Conservation (phyloP, 148 eudicot species). For the Rheum nobile region DNA sequence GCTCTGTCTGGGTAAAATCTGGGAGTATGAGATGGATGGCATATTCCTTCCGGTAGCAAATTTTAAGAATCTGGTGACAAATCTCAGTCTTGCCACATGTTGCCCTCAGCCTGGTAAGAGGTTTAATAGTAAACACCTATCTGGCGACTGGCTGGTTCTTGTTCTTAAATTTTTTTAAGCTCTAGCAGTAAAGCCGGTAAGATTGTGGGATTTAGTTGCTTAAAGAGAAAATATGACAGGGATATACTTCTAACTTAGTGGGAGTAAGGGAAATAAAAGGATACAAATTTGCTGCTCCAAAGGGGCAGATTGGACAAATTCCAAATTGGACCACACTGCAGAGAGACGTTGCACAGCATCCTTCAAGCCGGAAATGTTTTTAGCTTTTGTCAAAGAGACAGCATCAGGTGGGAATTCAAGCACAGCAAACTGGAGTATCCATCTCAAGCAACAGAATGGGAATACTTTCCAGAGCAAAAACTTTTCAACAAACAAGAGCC, state of each 20-base stretch:
- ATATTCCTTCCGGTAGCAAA: background rate
- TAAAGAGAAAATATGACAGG: background rate
- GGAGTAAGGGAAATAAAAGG: slow-evolving; percentile 23
- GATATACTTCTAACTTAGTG: background rate
- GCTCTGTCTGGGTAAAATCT: background rate
- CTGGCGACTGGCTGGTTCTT: too few relatives aligned
- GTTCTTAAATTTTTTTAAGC: background rate
- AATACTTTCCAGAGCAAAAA: slow-evolving; percentile 82
- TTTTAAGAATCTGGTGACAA: background rate
- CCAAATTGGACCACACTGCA: slow-evolving; percentile 67
- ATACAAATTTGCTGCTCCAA: slow-evolving; percentile 92
- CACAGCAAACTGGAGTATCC: slow-evolving; percentile 93
- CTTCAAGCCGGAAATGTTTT: slow-evolving; percentile 24
- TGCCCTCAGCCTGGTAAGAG: background rate
- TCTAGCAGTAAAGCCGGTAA: background rate
- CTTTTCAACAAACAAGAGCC: slow-evolving; percentile 67
- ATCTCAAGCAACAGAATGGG: slow-evolving; percentile 75
- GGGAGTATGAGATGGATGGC: background rate
- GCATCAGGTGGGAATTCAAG: slow-evolving; percentile 44
- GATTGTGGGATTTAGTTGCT: background rate
- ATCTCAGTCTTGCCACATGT: background rate
- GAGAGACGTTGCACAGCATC: slow-evolving; percentile 51
- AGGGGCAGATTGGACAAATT: slow-evolving; percentile 76
- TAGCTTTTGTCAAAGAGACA: slow-evolving; percentile 27
- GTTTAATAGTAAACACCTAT: background rate